Evolutionary conservation across 495 filamentous ascomycete species (phyloP).

Genomic region (Parachaetomium inaequale): DNA sequence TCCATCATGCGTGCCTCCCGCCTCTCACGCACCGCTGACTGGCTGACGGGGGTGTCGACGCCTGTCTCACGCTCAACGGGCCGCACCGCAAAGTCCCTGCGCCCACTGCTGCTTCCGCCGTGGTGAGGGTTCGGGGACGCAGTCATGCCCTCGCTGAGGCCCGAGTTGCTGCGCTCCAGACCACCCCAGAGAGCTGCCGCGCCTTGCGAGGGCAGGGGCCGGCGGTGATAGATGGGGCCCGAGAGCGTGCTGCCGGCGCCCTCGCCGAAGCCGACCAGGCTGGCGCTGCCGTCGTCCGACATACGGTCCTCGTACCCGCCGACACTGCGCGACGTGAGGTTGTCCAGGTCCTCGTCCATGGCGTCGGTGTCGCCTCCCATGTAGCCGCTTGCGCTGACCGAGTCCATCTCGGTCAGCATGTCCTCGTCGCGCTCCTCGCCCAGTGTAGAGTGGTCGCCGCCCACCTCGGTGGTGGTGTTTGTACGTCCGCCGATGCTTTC

Average conservation of each 20-base stretch:
- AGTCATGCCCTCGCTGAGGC: constrained; percentile 36
- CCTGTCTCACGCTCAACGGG: constrained; percentile 17
- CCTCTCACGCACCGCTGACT: constrained; percentile 40
- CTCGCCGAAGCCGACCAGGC: constrained; percentile 82
- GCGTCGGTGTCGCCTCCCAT: constrained; percentile 28
- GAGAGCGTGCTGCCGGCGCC: constrained; percentile 75
- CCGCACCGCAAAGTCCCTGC: not conserved
- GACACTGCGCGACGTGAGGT: constrained; percentile 48
- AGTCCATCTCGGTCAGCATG: constrained; percentile 39
- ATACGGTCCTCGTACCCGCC: constrained; percentile 66
- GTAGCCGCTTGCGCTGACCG: constrained; percentile 35
- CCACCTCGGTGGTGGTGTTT: constrained; percentile 58
- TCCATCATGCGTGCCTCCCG: constrained; percentile 45
- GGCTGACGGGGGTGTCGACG: constrained; percentile 40
- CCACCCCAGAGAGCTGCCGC: constrained; percentile 24
- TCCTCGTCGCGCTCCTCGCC: constrained; percentile 46
- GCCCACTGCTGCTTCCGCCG: not conserved
- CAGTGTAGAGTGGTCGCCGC: constrained; percentile 45
- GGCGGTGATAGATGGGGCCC: constrained; percentile 63
- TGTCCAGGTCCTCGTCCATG: constrained; percentile 39
- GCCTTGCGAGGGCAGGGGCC: constrained; percentile 29
- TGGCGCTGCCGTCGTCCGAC: constrained; percentile 69
- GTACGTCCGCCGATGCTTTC: constrained; percentile 62
- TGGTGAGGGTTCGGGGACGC: not conserved
- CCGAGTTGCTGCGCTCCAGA: constrained; percentile 43